Conservation (phyloP, 208 protist genomes). For the Crithidia fasciculata region DNA sequence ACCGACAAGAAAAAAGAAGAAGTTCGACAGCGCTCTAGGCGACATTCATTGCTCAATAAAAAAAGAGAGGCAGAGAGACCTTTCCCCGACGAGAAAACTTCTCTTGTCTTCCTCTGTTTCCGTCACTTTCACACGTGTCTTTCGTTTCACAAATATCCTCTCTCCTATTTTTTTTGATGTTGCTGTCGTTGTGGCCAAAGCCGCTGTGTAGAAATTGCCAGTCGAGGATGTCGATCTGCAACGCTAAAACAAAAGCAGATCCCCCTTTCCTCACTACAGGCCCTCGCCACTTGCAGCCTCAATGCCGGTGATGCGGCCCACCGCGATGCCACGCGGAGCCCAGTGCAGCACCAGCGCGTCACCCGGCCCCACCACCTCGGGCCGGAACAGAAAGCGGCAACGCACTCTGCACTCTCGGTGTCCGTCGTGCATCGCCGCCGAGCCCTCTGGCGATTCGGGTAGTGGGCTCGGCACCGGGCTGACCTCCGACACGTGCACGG, state of each 20-base stretch:
- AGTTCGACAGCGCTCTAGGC: too few species aligned
- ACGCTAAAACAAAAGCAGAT: too few species aligned
- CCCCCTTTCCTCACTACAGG: neutral
- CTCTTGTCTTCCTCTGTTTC: too few species aligned
- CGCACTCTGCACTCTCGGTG: slow-evolving; percentile 13
- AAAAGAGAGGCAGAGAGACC: too few species aligned
- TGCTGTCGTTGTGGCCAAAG: neutral
- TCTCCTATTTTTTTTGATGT: neutral
- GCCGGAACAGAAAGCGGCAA: slow-evolving; percentile 77
- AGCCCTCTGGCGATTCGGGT: neutral
- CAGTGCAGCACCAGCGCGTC: slow-evolving; percentile 77
- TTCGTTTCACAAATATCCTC: too few species aligned
- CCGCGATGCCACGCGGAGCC: slow-evolving; percentile 73
- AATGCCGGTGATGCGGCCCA: slow-evolving; percentile 43
- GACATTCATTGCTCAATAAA: too few species aligned
- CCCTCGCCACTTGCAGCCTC: neutral
- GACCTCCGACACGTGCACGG: slow-evolving; percentile 46
- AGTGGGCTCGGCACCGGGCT: neutral
- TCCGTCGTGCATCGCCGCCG: neutral
- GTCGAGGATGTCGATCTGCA: too few species aligned
- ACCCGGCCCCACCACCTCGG: slow-evolving; percentile 68
- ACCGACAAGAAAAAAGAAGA: too few species aligned
- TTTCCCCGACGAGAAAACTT: too few species aligned
- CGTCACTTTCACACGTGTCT: too few species aligned
- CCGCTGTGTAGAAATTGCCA: too few species aligned